phyloP scores from a whole-genome alignment of 164 flowering plant species.

The Malania oleifera region DNA sequence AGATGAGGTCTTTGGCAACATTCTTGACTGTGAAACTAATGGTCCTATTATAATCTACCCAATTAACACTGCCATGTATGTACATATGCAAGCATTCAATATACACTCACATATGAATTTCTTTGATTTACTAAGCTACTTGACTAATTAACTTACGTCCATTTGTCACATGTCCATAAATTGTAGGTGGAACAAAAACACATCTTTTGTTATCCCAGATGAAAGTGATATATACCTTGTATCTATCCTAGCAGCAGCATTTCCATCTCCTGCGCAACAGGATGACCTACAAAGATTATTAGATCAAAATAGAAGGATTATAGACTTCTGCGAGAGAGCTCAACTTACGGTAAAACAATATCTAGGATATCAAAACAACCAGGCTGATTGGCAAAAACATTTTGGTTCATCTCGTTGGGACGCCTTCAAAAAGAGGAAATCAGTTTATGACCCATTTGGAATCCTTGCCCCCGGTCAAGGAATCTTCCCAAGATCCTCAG shows the following conservation, averaged over 20 bases:
- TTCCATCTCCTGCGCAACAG: constrained; percentile 49
- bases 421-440: constrained; percentile 53
- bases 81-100: too few relatives aligned
- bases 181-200: constrained; percentile 72
- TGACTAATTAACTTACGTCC: too few relatives aligned
- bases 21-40: constrained; percentile 56
- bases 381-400: constrained; percentile 71
- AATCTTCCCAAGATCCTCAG: too few relatives aligned
- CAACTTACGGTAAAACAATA: constrained; percentile 66
- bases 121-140: too few relatives aligned
- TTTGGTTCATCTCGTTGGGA: constrained; percentile 79
- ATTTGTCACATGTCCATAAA: too few relatives aligned
- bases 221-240: constrained; percentile 79
- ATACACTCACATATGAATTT: too few relatives aligned
- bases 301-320: constrained; percentile 48
- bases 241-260: constrained; percentile 71
- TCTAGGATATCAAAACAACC: constrained; percentile 62
- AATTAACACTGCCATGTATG: constrained; percentile 74
- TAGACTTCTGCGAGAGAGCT: constrained; percentile 46
- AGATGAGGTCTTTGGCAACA: constrained; percentile 66
- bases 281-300: constrained; percentile 52
- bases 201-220: constrained; percentile 76
- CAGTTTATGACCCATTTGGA: constrained; percentile 70
- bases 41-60: constrained; percentile 95
- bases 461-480: constrained; percentile 90